phyloP scores from a whole-genome alignment of 2,329 filamentous ascomycete genomes.

The Coniochaeta sp. region DNA sequence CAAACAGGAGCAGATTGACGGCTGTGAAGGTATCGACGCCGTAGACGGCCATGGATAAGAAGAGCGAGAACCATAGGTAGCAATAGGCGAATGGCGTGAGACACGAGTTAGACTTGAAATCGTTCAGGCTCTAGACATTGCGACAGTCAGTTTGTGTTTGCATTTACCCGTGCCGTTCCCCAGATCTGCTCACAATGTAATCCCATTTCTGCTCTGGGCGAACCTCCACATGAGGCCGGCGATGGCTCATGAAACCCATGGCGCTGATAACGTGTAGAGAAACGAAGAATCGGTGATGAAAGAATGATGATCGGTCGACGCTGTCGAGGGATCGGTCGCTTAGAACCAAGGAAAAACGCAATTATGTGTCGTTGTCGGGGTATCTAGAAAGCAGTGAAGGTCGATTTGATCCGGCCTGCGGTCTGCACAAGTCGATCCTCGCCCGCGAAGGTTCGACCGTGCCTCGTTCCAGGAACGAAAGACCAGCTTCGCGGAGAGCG shows the following conservation, averaged over 20 bases:
- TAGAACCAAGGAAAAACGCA: conserved; percentile 9
- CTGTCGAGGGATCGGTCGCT: conserved; percentile 13
- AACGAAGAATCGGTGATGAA: conserved; percentile 5
- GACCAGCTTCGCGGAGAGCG: not conserved
- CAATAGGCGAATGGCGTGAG: conserved; percentile 72
- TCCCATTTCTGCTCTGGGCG: conserved; percentile 89
- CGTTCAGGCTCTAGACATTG: conserved; percentile 41
- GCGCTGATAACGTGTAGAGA: conserved; percentile 17
- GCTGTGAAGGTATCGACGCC: conserved; percentile 88
- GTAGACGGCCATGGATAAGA: conserved; percentile 79
- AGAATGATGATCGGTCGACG: conserved; percentile 10
- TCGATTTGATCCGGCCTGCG: conserved; percentile 14
- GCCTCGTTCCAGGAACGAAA: conserved; percentile 14
- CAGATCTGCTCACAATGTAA: conserved; percentile 61
- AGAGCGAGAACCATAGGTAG: conserved; percentile 74
- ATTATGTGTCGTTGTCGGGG: conserved; percentile 11
- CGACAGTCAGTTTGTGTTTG: not conserved
- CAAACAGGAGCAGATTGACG: conserved; percentile 81
- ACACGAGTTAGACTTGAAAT: conserved; percentile 81
- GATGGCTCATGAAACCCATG: conserved; percentile 61
- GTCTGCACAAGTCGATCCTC: conserved; percentile 23
- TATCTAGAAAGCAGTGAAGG: conserved; percentile 12
- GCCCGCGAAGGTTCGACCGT: conserved; percentile 25
- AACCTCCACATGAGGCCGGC: conserved; percentile 55
- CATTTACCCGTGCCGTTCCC: not conserved